A percentile compares a stretch with the other conserved stretches of the same genome.
These are phyloP conservation scores for Austropuccinia psidii DNA, from an alignment of 1,284 basidiomycete species.

Conservation along the genomic window DNA sequence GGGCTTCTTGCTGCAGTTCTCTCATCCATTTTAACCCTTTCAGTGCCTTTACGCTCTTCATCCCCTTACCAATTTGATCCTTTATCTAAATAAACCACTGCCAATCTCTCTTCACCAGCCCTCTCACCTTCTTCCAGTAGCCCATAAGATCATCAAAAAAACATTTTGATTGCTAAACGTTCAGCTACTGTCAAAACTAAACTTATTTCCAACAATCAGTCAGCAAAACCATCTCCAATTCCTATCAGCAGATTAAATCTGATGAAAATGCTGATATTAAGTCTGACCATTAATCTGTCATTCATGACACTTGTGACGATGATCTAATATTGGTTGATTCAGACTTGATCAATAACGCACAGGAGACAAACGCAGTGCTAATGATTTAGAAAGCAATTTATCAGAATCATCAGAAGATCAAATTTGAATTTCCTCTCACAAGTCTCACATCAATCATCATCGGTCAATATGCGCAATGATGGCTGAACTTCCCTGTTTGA, in stretches of 20 bases:
- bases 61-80: not conserved
- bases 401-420: slow-evolving; percentile 5
- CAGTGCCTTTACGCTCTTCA: not conserved
- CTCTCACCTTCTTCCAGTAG: not conserved
- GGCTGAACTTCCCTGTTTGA: too few species aligned
- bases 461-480: not conserved
- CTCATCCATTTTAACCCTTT: not conserved
- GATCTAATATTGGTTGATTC: slow-evolving; percentile 24
- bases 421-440: not conserved
- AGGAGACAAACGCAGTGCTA: slow-evolving; percentile 10
- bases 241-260: not conserved
- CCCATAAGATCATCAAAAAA: not conserved
- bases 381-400: slow-evolving; percentile 23
- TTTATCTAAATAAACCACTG: not conserved
- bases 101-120: not conserved
- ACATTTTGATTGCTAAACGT: not conserved
- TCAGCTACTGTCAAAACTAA: slow-evolving; percentile 14
- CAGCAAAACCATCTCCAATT: not conserved
- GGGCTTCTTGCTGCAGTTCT: not conserved
- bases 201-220: too few species aligned
- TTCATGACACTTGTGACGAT: slow-evolving; percentile 23
- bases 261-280: not conserved
- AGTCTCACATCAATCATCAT: not conserved
- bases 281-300: slow-evolving; percentile 12
- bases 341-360: slow-evolving; percentile 13